Conservation (phyloP, 2,329 filamentous ascomycete genomes). For the Atkinsonella texensis region DNA sequence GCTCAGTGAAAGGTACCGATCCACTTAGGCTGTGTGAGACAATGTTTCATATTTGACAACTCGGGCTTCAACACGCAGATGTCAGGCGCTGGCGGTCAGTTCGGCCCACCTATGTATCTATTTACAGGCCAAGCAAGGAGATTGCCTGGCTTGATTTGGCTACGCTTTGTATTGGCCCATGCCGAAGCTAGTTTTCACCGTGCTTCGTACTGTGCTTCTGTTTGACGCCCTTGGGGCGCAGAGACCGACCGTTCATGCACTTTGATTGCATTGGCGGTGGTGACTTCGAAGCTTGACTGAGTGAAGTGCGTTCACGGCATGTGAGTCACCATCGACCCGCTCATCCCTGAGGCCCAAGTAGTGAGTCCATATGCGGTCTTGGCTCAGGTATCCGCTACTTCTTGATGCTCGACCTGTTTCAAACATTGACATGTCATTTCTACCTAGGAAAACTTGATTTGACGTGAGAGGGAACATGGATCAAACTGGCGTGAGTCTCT, state of each 20-base stretch:
- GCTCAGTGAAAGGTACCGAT: slow-evolving; percentile 4
- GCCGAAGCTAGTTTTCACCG: neutral
- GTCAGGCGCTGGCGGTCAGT: slow-evolving; percentile 4
- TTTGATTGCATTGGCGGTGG: too few relatives aligned
- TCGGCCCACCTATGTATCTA: neutral
- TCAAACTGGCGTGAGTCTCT: too few relatives aligned
- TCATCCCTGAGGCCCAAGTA: too few relatives aligned
- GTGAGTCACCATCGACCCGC: too few relatives aligned
- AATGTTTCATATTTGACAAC: neutral
- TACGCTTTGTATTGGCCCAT: neutral
- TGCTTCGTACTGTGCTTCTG: neutral
- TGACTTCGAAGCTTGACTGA: too few relatives aligned
- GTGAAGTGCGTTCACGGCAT: neutral
- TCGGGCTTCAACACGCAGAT: slow-evolving; percentile 4
- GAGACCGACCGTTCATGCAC: too few relatives aligned
- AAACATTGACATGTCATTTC: too few relatives aligned
- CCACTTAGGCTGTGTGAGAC: neutral
- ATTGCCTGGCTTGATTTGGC: neutral
- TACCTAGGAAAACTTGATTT: too few relatives aligned
- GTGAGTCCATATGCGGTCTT: too few relatives aligned
- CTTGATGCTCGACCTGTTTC: too few relatives aligned
- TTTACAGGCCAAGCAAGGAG: neutral
- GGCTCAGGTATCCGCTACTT: too few relatives aligned
- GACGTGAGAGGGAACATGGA: too few relatives aligned
- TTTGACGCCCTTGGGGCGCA: neutral